Base-by-base conservation (phyloP, 2,329 filamentous ascomycete genomes). In the Penicillium sp. region DNA sequence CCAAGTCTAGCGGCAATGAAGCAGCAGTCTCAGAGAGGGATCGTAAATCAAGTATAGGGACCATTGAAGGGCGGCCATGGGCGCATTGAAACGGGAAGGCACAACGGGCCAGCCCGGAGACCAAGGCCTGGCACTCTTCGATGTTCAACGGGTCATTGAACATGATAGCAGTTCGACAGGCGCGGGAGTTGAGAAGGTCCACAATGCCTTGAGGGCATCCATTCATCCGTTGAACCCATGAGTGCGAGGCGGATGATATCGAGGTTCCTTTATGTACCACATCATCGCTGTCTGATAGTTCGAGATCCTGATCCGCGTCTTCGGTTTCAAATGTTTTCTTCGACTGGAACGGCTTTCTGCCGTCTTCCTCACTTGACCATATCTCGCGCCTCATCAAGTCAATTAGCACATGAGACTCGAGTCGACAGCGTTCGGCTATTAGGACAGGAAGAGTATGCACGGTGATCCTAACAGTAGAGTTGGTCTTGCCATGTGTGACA, bases 121-220 rank as follows among this genome's bases (percentile, higher is more conserved):
- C 62, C 17, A 81, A 63, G 29, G 60, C 65, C 56, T 69, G 58
- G 57, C 77, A 80, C 57, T 81, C 76, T 6, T 69, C 62, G 3
- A 64, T 53, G 7, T 62, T 69, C 46, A 82, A 60, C 5, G 62
- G 56, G 49, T 82, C 80, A 48, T 81, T 81, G 62, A 82, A 82
- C 80, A 82, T 82, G 61, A 82, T 77, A 15, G 80, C 76, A 33
- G 72, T 77, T 52, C 80, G 71, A 62, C 80, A 82, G 10, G 80
- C 77, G 9, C 80, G 77, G 23, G 79, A 81, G 54, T 79, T 80
- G 19, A 81, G 70, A 41, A 81, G 67, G 31, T 95, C 89, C 4
- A 95, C 67, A 13, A 97, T 86, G 0, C 89, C 88, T 27, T 82
- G 79, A 0, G 93, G 93, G 65, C 90, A 95, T 2, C 81, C 81